Evolutionary conservation across 192 early-diverging fungal species (phyloP).

Genomic region (Geranomyces variabilis): DNA sequence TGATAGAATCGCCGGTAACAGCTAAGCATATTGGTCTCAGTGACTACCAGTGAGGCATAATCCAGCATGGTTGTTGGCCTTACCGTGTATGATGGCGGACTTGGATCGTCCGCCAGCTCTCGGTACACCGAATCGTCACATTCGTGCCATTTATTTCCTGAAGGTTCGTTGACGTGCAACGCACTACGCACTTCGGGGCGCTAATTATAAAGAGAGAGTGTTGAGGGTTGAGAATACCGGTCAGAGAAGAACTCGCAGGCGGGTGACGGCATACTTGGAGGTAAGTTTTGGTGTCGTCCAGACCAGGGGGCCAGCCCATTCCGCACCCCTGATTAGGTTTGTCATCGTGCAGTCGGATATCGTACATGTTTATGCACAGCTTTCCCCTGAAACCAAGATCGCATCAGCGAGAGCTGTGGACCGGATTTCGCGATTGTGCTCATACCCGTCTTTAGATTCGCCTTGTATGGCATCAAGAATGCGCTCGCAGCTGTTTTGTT

Average conservation of each 20-base stretch:
- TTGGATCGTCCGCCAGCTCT: constrained; percentile 53
- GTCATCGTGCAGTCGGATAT: constrained; percentile 64
- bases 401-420: neutral
- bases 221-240: no score
- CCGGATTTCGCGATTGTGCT: neutral
- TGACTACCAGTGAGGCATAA: neutral
- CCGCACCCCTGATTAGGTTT: constrained; percentile 58
- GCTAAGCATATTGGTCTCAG: constrained; percentile 39
- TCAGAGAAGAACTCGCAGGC: no score
- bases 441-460: constrained; percentile 29
- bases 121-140: constrained; percentile 56
- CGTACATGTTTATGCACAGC: constrained; percentile 75
- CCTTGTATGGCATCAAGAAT: constrained; percentile 47
- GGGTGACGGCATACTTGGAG: constrained; percentile 38
- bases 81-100: constrained; percentile 63
- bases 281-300: constrained; percentile 45
- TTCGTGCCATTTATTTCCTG: constrained; percentile 61
- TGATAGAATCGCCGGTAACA: constrained; percentile 64
- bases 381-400: constrained; percentile 15
- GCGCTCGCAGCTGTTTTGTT: constrained; percentile 43
- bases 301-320: constrained; percentile 49
- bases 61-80: neutral
- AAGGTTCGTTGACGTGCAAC: constrained; percentile 53
- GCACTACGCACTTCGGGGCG: constrained; percentile 53
- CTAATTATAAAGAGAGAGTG: constrained; percentile 29